phyloP scores from a whole-genome alignment of 805 yeast species.

The Candida parachauliodes region DNA sequence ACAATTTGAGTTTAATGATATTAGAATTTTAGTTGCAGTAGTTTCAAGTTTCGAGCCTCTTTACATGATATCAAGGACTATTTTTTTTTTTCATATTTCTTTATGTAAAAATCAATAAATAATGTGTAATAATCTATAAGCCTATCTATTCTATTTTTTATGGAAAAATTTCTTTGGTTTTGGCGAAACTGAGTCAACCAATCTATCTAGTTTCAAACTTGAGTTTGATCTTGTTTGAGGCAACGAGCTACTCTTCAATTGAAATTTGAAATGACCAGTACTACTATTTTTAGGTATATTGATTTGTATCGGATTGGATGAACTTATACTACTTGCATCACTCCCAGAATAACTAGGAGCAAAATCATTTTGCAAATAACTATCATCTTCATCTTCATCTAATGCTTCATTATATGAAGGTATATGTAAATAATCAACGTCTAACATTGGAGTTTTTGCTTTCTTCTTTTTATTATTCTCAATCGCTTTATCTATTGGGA shows the following conservation, averaged over 20 bases:
- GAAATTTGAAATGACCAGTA: constrained; percentile 8
- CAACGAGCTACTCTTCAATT: constrained; percentile 8
- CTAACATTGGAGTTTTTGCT: constrained; percentile 12
- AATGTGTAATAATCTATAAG: background rate
- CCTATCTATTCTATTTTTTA: constrained; percentile 1
- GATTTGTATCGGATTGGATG: constrained; percentile 5
- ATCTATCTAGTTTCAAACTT: background rate
- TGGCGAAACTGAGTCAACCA: background rate
- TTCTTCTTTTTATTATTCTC: constrained; percentile 5
- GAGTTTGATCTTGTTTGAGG: constrained; percentile 7
- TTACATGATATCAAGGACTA: too few species aligned
- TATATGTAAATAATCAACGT: constrained; percentile 24
- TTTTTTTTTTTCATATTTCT: too few species aligned
- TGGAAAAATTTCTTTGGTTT: constrained; percentile 2
- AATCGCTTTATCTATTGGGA: constrained; percentile 6
- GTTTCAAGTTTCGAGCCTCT: too few species aligned
- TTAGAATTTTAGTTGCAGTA: too few species aligned
- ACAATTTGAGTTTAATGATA: too few species aligned
- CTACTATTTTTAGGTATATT: constrained; percentile 1
- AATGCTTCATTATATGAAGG: constrained; percentile 41
- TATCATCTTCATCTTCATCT: constrained; percentile 27
- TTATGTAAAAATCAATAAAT: too few species aligned
- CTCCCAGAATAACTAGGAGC: constrained; percentile 9
- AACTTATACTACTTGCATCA: background rate
- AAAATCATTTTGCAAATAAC: constrained; percentile 6